Base-by-base conservation (phyloP, 2,329 filamentous ascomycete genomes). In the Cryoendolithus antarcticus region DNA sequence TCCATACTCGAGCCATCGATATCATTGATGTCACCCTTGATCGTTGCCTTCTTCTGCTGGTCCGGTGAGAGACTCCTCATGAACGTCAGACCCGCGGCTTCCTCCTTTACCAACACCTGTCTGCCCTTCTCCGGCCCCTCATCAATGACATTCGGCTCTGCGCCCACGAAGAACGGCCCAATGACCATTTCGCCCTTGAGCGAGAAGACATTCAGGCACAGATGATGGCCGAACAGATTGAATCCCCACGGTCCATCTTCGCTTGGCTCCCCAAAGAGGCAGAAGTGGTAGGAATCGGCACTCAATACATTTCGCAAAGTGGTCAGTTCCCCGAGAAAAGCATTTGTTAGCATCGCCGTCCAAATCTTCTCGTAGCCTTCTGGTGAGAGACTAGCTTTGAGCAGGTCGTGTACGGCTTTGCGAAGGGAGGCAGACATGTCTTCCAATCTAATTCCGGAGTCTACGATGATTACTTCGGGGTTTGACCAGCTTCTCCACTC, bases 101-200 rank as follows among this genome's bases (percentile, higher is more conserved):
- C 81, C 51, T 86, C 80, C 9, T 61, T 62, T 30, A 77, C 64
- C 30, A 86, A 61, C 39, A 86, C 81, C 3, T 71, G 63, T 0
- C 76, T 80, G 4, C 80, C 81, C 1, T 62, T 60, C 53, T 75
- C 67, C 0, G 70, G 70, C 0, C 80, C 80, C 0, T 62, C 60
- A 47, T 85, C 81, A 48, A 86, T 81, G 33, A 77, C 52, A 51
- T 86, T 86, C 0, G 82, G 82, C 59, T 88, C 82, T 0, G 82
- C 82, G 39, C 82, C 83, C 0, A 80, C 82, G 59, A 88, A 88
- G 62, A 77, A 82, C 0, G 82, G 82, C 0, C 74, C 76, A 2
- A 83, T 66, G 30, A 85, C 64, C 35, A 85, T 75, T 55, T 84
- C 78, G 0, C 63, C 60, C 15, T 64, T 65, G 48, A 77, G 71